These are phyloP conservation scores for Salix dunnii DNA, from an alignment of 345 rosid species.

Conservation along the genomic window DNA sequence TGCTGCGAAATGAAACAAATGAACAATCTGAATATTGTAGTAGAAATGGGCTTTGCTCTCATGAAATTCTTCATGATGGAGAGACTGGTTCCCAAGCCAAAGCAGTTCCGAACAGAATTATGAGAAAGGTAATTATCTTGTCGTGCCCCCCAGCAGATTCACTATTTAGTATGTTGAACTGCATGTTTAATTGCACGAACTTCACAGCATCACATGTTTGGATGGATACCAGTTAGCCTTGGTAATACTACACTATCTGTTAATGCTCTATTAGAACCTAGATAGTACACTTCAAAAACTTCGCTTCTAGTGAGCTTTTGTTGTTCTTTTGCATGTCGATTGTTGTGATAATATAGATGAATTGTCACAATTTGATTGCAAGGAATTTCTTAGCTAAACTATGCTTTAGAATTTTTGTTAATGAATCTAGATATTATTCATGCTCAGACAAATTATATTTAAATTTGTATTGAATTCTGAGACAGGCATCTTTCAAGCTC, in stretches of 20 bases:
- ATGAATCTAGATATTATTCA: not conserved
- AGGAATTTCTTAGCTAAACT: not conserved
- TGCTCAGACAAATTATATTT: constrained; percentile 3
- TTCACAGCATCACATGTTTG: constrained; percentile 4
- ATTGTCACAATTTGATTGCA: not conserved
- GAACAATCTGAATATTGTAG: constrained; percentile 39
- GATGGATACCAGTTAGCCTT: constrained; percentile 6
- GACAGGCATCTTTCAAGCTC: constrained; percentile 95
- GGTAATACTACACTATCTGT: constrained; percentile 11
- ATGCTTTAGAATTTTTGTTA: not conserved
- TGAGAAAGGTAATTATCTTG: constrained; percentile 61
- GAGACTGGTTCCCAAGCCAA: constrained; percentile 35
- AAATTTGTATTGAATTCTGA: constrained; percentile 26
- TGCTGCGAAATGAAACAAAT: constrained; percentile 31
- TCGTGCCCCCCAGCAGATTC: not conserved
- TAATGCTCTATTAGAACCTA: not conserved
- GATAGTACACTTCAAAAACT: not conserved
- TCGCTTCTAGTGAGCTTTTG: not conserved
- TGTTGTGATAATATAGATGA: not conserved
- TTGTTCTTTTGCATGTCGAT: not conserved
- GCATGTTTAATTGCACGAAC: constrained; percentile 6
- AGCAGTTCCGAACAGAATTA: constrained; percentile 41
- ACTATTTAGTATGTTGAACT: not conserved
- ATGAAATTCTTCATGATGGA: constrained; percentile 72
- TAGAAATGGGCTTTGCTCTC: constrained; percentile 78